Evolutionary conservation across 192 early-diverging fungal species (phyloP), one percentile per base, ranked within the genome.

Genomic region (Lunasporangiospora selenospora): DNA sequence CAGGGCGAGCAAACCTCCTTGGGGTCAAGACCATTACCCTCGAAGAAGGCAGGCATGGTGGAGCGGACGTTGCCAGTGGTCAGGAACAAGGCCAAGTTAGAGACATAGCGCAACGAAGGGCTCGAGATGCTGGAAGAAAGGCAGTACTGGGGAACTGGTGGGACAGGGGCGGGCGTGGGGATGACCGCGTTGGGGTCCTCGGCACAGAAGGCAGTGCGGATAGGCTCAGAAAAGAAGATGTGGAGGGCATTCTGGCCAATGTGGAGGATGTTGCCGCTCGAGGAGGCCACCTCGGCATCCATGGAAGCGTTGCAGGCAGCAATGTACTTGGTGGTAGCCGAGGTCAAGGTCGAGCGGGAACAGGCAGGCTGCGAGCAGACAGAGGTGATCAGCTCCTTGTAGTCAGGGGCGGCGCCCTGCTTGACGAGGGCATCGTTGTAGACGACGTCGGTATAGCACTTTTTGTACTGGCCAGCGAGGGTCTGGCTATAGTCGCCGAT

Each of bases 381-480:
- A 16, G 26, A 9, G 43, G 39, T 44, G 40, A 67, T 58, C 34
- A 67, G n/a, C 9, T 58, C 42, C 29, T 42, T 53, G 43, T 54
- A 67, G 57, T 67, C 39, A 38, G 65, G 65, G 31, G 30, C 31
- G 32, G 27, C 23, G 30, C 57, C 54, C 3, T 21, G 38, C 16
- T 26, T 43, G 50, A 67, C 56, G 2, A 67, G 34, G 21, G 48
- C 65, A 29, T 26, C 19, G 65, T 57, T 67, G 51, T 67, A 67
- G 36, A 67, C 57, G 41, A 47, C 57, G 6, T 60, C 58, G 36
- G 65, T 67, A 43, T 47, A 67, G 57, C 65, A 67, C 57, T 67
- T 67, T 53, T 56, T 41, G 65, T 54, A 67, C 4, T 24, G 26
- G 13, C 65, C 65, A 37, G 13, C 27, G 32, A 21, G 6, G 11